These are phyloP conservation scores for Raffaelea arxii DNA, from an alignment of 2,329 filamentous ascomycete genomes.

Conservation along the genomic window DNA sequence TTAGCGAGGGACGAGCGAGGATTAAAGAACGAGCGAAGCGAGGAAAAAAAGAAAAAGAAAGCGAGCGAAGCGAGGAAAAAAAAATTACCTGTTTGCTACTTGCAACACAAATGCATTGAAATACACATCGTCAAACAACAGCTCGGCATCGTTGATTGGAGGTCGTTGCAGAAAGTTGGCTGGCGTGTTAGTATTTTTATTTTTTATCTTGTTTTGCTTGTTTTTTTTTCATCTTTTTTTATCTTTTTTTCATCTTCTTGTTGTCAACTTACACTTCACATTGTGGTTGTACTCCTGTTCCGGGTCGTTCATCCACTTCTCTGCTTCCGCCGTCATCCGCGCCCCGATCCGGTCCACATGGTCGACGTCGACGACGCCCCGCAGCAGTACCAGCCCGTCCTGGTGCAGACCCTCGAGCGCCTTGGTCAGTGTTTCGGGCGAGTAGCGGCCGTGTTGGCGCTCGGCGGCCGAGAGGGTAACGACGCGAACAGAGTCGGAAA, in stretches of 20 bases:
- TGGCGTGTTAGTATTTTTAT: no score
- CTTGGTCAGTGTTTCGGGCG: conserved; percentile 4
- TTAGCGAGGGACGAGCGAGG: background rate
- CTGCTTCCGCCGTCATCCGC: conserved; percentile 14
- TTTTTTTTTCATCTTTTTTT: background rate
- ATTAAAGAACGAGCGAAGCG: background rate
- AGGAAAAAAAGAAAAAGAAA: background rate
- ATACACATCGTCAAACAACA: conserved; percentile 27
- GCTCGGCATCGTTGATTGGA: conserved; percentile 21
- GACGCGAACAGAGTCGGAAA: background rate
- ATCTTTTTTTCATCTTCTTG: no score
- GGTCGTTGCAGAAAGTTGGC: conserved; percentile 29
- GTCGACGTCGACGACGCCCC: conserved; percentile 12
- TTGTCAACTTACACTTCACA: conserved; percentile 13
- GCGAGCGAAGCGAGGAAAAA: background rate
- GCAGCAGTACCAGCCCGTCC: conserved; percentile 17
- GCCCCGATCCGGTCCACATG: conserved; percentile 13
- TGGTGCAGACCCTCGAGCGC: conserved; percentile 14
- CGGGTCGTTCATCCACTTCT: conserved; percentile 10
- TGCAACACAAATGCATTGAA: conserved; percentile 31
- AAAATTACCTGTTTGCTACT: conserved; percentile 25
- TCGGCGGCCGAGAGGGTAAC: conserved; percentile 3
- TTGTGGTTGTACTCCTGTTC: conserved; percentile 14
- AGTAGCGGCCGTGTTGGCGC: background rate
- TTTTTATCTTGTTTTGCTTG: no score